Evolutionary conservation across 2,329 filamentous ascomycete species (phyloP).

Genomic region (Colletotrichum cereale): DNA sequence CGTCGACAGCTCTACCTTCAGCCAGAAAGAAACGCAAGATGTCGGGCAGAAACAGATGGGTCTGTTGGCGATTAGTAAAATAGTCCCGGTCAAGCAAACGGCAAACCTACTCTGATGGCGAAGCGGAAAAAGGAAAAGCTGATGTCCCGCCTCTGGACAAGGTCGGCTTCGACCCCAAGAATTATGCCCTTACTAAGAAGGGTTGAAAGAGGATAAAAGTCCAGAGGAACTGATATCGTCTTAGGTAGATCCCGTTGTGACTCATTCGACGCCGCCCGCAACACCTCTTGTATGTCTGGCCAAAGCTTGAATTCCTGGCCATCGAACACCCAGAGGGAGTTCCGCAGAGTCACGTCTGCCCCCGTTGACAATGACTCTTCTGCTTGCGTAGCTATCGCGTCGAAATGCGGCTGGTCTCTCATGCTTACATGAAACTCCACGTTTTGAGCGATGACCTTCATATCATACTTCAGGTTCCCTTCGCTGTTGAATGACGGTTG

Average conservation of each 20-base stretch:
- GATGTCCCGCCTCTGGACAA: slow-evolving; percentile 92
- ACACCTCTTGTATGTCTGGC: slow-evolving; percentile 87
- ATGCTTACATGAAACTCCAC: slow-evolving; percentile 96
- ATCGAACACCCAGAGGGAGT: slow-evolving; percentile 96
- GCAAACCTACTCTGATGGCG: slow-evolving; percentile 86
- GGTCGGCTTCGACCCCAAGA: slow-evolving; percentile 89
- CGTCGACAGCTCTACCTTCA: slow-evolving; percentile 82
- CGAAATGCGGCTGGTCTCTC: slow-evolving; percentile 78
- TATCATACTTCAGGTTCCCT: slow-evolving; percentile 94
- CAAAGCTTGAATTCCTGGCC: slow-evolving; percentile 88
- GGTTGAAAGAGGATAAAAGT: slow-evolving; percentile 94
- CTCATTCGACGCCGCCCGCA: slow-evolving; percentile 77
- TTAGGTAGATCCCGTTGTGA: slow-evolving; percentile 77
- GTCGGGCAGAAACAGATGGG: slow-evolving; percentile 92
- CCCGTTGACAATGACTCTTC: slow-evolving; percentile 14
- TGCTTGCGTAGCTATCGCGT: slow-evolving; percentile 47
- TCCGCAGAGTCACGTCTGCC: slow-evolving; percentile 64
- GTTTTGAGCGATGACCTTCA: slow-evolving; percentile 95
- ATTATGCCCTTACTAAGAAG: slow-evolving; percentile 91
- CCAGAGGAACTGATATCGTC: slow-evolving; percentile 83
- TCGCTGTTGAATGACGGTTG: slow-evolving; percentile 87
- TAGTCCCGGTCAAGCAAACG: slow-evolving; percentile 88
- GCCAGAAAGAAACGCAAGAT: slow-evolving; percentile 84
- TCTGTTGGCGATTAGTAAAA: slow-evolving; percentile 69
- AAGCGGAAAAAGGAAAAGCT: slow-evolving; percentile 92